Evolutionary conservation across 805 yeast species (phyloP), one percentile per base, ranked within the genome.

Genomic region (Metschnikowia borealis): DNA sequence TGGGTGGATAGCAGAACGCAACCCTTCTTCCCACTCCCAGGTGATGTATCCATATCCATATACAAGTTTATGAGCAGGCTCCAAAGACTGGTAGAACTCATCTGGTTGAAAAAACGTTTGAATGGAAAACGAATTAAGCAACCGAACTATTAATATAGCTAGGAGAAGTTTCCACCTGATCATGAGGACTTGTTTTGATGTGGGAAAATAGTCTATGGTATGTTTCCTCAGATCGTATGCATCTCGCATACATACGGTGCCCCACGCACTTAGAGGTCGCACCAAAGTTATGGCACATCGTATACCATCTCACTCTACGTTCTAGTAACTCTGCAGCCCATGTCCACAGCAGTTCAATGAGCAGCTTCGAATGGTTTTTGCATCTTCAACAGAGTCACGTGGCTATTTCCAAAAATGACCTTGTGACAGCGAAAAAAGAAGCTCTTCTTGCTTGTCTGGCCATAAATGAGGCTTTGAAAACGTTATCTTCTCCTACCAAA

Each of bases 101-200:
- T 94, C 99, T 0, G 99, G 92, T 65, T 94, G 99, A 69, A 94
- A 94, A 63, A 82, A 94, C 0, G 98, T 89, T 49, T 63, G 63
- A 5, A 81, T 79, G 1, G 83, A 64, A 21, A 87, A 62, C 0
- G 95, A 80, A 65, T 90, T 89, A 59, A 79, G 32, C 8, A 84
- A 54, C 37, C 96, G 67, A n/a, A 78, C 55, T 0, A 71, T 45
- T 2, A 80, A 49, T 35, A 51, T 10, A 57, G 55, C 44, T 15
- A 51, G 21, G 36, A 53, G 23, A 20, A 45, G 47, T n/a, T 8
- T 39, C 44, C 38, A 15, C 14, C 32, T 42, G 33, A 32, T 21
- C 6, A 14, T 26, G 23, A 18, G 15, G 7, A 32, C 17, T 15
- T 26, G 13, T 21, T 21, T 13, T 10, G 21, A 11, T 13, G 43